Percentiles rank a stretch among this genome's conserved stretches.
These are phyloP conservation scores for Cutaneotrichosporon mucoides DNA, from an alignment of 1,284 basidiomycete species.

Conservation along the genomic window DNA sequence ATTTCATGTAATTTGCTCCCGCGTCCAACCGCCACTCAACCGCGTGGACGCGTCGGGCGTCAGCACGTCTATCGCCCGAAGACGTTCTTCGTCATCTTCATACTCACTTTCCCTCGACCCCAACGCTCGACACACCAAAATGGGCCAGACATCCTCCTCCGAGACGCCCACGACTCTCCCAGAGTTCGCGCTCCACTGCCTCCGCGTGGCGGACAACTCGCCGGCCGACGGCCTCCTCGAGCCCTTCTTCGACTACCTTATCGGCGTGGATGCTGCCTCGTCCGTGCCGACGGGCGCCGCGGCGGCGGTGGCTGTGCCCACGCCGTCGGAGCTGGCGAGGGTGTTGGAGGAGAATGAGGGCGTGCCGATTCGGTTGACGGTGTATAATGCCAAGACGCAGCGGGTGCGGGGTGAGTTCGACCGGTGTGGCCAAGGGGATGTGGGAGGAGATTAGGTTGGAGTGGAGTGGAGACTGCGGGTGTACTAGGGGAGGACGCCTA, in stretches of 20 bases:
- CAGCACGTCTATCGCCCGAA: no score
- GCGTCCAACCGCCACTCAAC: no score
- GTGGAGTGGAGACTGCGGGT: no score
- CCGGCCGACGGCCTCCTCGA: slow-evolving; percentile 85
- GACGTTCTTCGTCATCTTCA: no score
- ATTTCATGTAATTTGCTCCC: no score
- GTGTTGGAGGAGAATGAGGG: slow-evolving; percentile 86
- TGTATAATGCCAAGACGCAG: slow-evolving; percentile 88
- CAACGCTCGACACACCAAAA: slow-evolving; percentile 11
- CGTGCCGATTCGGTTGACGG: slow-evolving; percentile 67
- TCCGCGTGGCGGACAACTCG: slow-evolving; percentile 80
- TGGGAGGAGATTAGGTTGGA: no score
- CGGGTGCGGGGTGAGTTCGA: slow-evolving; percentile 68
- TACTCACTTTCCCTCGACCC: not conserved
- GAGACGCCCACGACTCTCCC: slow-evolving; percentile 41
- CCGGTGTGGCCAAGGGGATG: not conserved
- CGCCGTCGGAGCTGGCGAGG: slow-evolving; percentile 68
- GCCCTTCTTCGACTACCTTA: slow-evolving; percentile 94
- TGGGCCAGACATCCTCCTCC: slow-evolving; percentile 44
- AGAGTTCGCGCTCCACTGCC: slow-evolving; percentile 68
- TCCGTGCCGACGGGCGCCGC: slow-evolving; percentile 20
- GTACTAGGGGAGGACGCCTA: no score
- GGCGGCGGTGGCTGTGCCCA: slow-evolving; percentile 52
- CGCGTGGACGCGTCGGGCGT: no score
- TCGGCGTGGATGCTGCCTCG: slow-evolving; percentile 68